phyloP scores from a whole-genome alignment of 495 filamentous ascomycete genomes.

The Tetracladium setigerum region DNA sequence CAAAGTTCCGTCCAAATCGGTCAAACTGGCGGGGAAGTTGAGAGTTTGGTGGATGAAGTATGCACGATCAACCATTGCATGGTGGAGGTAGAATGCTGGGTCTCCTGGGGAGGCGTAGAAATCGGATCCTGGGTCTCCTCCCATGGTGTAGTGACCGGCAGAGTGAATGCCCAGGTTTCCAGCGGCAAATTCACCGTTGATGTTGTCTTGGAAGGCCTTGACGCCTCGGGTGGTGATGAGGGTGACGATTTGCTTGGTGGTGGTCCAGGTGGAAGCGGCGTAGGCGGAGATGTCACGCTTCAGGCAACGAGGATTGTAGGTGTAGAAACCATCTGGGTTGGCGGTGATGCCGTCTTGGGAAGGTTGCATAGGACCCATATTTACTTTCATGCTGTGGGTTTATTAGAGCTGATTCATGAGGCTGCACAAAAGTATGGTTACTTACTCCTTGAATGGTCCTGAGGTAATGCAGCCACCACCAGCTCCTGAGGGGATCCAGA shows the following conservation, averaged over 20 bases:
- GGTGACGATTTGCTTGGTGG: conserved; percentile 12
- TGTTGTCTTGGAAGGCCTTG: conserved; percentile 11
- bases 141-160: conserved; percentile 17
- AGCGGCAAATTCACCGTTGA: conserved; percentile 1
- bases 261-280: conserved; percentile 8
- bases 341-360: conserved; percentile 15
- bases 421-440: neutral
- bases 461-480: conserved; percentile 60
- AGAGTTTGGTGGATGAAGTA: conserved; percentile 42
- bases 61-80: conserved; percentile 15
- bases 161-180: conserved; percentile 49
- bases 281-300: conserved; percentile 53
- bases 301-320: conserved; percentile 59
- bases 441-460: conserved; percentile 46
- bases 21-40: conserved; percentile 38
- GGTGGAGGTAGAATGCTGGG: conserved; percentile 53
- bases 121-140: conserved; percentile 31
- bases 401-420: conserved; percentile 9
- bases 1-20: conserved; percentile 43
- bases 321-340: conserved; percentile 12
- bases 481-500: conserved; percentile 30
- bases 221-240: conserved; percentile 15
- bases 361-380: conserved; percentile 40
- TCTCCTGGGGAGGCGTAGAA: conserved; percentile 54
- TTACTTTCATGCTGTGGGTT: conserved; percentile 31